Evolutionary conservation across 2,329 filamentous ascomycete genomes (phyloP).

Genomic region (Lojkania enalia): DNA sequence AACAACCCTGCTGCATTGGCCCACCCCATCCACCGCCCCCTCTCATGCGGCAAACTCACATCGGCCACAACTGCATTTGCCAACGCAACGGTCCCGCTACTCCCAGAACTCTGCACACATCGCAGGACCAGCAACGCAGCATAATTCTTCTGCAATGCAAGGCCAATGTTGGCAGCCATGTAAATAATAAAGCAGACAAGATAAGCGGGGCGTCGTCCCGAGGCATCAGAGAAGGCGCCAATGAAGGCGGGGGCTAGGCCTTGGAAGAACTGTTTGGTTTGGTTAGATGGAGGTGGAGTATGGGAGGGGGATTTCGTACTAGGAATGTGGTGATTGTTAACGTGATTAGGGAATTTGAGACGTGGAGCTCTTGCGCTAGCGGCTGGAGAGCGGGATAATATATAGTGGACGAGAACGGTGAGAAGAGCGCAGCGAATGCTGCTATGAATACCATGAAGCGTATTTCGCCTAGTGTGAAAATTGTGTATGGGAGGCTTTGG

Average conservation of each 20-base stretch:
- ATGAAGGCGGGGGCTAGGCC: slow-evolving; percentile 56
- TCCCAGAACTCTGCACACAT: slow-evolving; percentile 39
- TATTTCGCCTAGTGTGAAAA: slow-evolving; percentile 40
- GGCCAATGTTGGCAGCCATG: slow-evolving; percentile 30
- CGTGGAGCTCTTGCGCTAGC: slow-evolving; percentile 41
- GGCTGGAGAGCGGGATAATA: slow-evolving; percentile 35
- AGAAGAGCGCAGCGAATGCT: slow-evolving; percentile 55
- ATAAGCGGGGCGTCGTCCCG: slow-evolving; percentile 55
- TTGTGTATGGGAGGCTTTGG: slow-evolving; percentile 12
- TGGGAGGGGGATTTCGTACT: slow-evolving; percentile 29
- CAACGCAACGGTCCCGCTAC: slow-evolving; percentile 52
- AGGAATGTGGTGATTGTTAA: slow-evolving; percentile 55
- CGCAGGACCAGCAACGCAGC: slow-evolving; percentile 30
- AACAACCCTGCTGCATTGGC: slow-evolving; percentile 55
- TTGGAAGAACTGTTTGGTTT: slow-evolving; percentile 39
- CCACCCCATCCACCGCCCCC: slow-evolving; percentile 69
- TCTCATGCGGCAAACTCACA: slow-evolving; percentile 65
- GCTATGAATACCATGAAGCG: slow-evolving; percentile 53
- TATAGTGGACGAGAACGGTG: slow-evolving; percentile 45
- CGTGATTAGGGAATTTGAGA: slow-evolving; percentile 50
- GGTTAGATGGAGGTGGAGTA: slow-evolving; percentile 19
- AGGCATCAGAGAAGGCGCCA: slow-evolving; percentile 53
- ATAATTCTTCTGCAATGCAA: slow-evolving; percentile 31
- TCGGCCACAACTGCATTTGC: slow-evolving; percentile 71
- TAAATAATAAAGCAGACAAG: slow-evolving; percentile 41